Evolutionary conservation across 148 eudicot species (phyloP).

Genomic region (Salicornia ramosissima): DNA sequence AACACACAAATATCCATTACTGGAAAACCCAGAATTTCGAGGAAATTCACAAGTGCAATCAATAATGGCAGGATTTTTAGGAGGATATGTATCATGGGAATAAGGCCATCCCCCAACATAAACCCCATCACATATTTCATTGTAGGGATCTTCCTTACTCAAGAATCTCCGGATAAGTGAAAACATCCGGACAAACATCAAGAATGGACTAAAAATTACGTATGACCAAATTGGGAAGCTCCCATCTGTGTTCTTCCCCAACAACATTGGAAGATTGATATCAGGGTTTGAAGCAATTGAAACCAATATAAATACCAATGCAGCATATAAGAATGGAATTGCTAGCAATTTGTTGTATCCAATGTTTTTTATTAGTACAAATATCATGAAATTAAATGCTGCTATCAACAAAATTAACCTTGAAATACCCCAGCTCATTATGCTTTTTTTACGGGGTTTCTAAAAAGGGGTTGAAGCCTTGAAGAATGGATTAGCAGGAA

Average conservation of each 20-base stretch:
- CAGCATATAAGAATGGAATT: slow-evolving; percentile 71
- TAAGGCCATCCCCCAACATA: slow-evolving; percentile 96
- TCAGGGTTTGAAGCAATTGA: slow-evolving; percentile 70
- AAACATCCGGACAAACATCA: slow-evolving; percentile 57
- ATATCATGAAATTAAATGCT: slow-evolving; percentile 34
- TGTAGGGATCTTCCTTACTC: slow-evolving; percentile 63
- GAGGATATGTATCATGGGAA: slow-evolving; percentile 50
- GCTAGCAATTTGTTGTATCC: slow-evolving; percentile 43
- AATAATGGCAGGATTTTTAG: slow-evolving; percentile 75
- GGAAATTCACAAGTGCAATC: slow-evolving; percentile 94
- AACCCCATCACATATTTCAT: slow-evolving; percentile 60
- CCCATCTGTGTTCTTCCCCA: slow-evolving; percentile 73
- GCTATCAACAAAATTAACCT: slow-evolving; percentile 53
- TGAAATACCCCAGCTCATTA: slow-evolving; percentile 61
- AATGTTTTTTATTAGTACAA: slow-evolving; percentile 34
- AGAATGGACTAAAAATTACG: slow-evolving; percentile 63
- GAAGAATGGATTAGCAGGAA: no score
- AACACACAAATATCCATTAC: slow-evolving; percentile 64
- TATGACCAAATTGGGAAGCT: slow-evolving; percentile 61
- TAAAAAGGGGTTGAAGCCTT: no score
- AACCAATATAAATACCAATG: slow-evolving; percentile 56
- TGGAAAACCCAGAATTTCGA: slow-evolving; percentile 30
- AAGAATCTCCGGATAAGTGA: slow-evolving; percentile 46
- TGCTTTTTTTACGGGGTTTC: not conserved
- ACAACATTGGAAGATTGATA: slow-evolving; percentile 68